Evolutionary conservation across 2,329 filamentous ascomycete species (phyloP).

Genomic region (Blastomyces silverae): DNA sequence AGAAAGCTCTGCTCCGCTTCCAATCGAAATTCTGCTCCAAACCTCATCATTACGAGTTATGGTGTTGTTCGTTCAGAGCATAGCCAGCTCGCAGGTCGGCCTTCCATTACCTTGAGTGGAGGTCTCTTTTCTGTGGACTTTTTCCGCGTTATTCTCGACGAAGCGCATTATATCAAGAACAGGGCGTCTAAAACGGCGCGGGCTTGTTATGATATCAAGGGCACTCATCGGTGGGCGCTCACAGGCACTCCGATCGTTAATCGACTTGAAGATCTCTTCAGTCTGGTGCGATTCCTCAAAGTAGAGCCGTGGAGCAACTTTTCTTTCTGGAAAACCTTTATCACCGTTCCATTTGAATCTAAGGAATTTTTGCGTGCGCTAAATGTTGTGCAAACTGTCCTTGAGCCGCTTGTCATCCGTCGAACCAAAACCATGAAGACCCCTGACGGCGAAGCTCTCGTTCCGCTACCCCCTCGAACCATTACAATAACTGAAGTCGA

Average conservation of each 20-base stretch:
- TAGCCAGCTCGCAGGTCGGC: conserved; percentile 56
- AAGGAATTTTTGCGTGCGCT: conserved; percentile 89
- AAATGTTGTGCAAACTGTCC: conserved; percentile 92
- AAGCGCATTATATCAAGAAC: conserved; percentile 90
- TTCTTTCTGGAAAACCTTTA: conserved; percentile 98
- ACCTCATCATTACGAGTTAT: conserved; percentile 91
- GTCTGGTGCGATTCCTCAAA: conserved; percentile 80
- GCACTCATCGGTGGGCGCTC: conserved; percentile 82
- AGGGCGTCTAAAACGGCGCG: conserved; percentile 86
- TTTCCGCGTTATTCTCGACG: conserved; percentile 90
- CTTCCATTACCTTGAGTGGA: conserved; percentile 55
- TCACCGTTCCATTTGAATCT: conserved; percentile 93
- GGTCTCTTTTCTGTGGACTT: conserved; percentile 90
- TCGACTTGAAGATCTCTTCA: conserved; percentile 88
- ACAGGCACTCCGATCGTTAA: conserved; percentile 98
- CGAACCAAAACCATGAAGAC: conserved; percentile 98
- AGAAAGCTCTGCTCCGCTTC: conserved; percentile 68
- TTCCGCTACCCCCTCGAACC: conserved; percentile 71
- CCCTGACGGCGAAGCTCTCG: conserved; percentile 71
- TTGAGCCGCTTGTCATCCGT: conserved; percentile 90
- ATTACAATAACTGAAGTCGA: conserved; percentile 85
- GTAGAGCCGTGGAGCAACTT: conserved; percentile 99
- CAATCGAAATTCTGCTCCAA: conserved; percentile 70
- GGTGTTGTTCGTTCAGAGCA: conserved; percentile 88
- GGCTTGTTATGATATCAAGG: conserved; percentile 84